Percentiles rank a stretch among this genome's conserved stretches.
Evolutionary conservation across 169 alveolate genomes (phyloP).

Genomic region (Hepatocystis sp.): DNA sequence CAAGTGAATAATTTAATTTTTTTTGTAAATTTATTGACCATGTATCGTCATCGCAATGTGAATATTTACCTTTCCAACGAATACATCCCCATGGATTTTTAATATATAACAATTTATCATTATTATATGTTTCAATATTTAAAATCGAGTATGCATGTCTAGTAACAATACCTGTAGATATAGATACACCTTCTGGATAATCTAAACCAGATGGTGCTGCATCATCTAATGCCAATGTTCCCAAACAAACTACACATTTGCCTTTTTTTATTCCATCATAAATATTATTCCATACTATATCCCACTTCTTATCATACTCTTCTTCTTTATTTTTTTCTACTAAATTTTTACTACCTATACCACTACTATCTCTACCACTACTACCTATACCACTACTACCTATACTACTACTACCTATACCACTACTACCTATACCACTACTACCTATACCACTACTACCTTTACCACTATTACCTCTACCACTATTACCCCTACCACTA

Average conservation of each 20-base stretch:
- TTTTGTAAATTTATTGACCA: conserved; percentile 80
- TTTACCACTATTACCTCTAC: not conserved
- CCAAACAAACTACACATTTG: conserved; percentile 87
- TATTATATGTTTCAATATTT: conserved; percentile 80
- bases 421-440: not conserved
- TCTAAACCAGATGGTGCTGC: conserved; percentile 84
- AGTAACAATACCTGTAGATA: conserved; percentile 87
- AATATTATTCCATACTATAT: conserved; percentile 80
- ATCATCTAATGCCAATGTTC: conserved; percentile 84
- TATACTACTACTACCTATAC: not conserved
- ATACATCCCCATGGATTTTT: conserved; percentile 96
- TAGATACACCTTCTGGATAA: conserved; percentile 87
- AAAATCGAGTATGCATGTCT: conserved; percentile 91
- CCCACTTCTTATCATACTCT: conserved; percentile 73
- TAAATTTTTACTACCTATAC: not conserved
- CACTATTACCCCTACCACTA: not conserved
- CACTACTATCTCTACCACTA: no score
- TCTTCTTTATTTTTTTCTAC: not conserved
- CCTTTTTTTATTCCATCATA: conserved; percentile 84
- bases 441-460: no score
- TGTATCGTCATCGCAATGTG: conserved; percentile 80
- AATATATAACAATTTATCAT: conserved; percentile 85
- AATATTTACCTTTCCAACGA: conserved; percentile 91
- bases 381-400: not conserved
- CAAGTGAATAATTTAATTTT: conserved; percentile 65